Evolutionary conservation across 441 rosid species (phyloP), one percentile per base, ranked within the genome.

Genomic region (Flueggea neowawraea): DNA sequence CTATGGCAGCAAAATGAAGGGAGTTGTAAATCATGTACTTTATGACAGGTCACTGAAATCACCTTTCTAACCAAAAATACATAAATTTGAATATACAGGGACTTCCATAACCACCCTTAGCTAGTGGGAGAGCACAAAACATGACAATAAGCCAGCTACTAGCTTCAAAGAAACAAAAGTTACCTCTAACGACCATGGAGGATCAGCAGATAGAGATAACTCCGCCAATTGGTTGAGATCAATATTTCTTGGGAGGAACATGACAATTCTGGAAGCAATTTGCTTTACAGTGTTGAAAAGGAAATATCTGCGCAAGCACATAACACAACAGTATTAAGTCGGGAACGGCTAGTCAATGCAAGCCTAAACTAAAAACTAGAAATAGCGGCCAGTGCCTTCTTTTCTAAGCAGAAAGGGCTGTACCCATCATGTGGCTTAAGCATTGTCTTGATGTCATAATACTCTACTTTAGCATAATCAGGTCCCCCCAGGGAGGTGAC

Each of bases 401-500:
- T 47, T 47, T 14, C 50, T 33, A 13, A 55, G 52, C 5, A 53
- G n/a, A 62, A 31, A 6, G 61, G 64, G 54, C 63, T 14, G 65
- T 80, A 94, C 97, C 97, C 99, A 61, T 95, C 90, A 75, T 43
- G 81, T 17, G 97, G 99, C 78, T 78, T 82, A 55, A 95, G 87
- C 99, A 89, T 87, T 47, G 88, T 91, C 79, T 66, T 81, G 62
- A 89, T 77, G 80, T 88, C 73, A 67, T 91, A 95, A 31, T 67
- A 78, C 69, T 73, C 62, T 15, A 67, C 86, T 84, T 77, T 89
- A 22, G 78, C 57, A 69, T 94, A 94, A 66, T 78, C 86, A 70
- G 97, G 99, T 53, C 97, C 97, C 9, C 99, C 97, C 99, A 91
- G 9, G 99, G 97, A 68, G 97, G 97, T 33, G 97, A 95, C 69